Percentiles rank a stretch among this genome's conserved stretches.
phyloP scores from a whole-genome alignment of 495 filamentous ascomycete species.

The Hypoxylon perforatum region DNA sequence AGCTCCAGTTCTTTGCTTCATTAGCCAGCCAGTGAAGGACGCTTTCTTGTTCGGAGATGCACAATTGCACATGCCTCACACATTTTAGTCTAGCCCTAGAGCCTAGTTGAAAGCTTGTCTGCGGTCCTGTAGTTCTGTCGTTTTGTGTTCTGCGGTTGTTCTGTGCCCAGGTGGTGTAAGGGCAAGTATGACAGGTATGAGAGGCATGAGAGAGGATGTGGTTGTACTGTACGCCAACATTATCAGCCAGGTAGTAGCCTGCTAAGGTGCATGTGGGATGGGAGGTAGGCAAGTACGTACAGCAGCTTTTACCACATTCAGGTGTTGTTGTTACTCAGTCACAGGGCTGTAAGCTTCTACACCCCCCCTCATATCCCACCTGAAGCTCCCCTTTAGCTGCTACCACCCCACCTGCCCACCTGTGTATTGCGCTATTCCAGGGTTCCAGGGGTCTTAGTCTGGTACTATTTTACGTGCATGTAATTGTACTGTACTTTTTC shows the following conservation, averaged over 20 bases:
- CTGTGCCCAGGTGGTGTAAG: too few relatives aligned
- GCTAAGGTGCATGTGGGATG: background rate
- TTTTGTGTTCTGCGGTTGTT: too few relatives aligned
- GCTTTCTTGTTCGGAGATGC: conserved; percentile 5
- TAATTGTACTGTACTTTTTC: conserved; percentile 6
- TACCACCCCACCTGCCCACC: too few relatives aligned
- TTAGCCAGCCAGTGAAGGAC: background rate
- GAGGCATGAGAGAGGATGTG: background rate
- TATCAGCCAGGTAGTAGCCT: background rate
- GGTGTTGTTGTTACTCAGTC: conserved; percentile 2
- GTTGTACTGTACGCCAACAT: too few relatives aligned
- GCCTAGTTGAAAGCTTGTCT: conserved; percentile 10
- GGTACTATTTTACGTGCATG: background rate
- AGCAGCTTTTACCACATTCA: background rate
- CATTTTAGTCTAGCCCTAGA: background rate
- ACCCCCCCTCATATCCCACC: background rate
- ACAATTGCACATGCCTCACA: background rate
- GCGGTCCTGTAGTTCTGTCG: background rate
- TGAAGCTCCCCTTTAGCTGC: too few relatives aligned
- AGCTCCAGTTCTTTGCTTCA: background rate
- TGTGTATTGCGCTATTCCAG: background rate
- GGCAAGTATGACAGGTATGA: too few relatives aligned
- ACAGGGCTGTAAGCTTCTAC: background rate
- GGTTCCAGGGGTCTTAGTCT: background rate
- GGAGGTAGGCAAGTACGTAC: background rate